Evolutionary conservation across 2,329 filamentous ascomycete genomes (phyloP).

Genomic region (Pseudovirgaria hyperparasitica): DNA sequence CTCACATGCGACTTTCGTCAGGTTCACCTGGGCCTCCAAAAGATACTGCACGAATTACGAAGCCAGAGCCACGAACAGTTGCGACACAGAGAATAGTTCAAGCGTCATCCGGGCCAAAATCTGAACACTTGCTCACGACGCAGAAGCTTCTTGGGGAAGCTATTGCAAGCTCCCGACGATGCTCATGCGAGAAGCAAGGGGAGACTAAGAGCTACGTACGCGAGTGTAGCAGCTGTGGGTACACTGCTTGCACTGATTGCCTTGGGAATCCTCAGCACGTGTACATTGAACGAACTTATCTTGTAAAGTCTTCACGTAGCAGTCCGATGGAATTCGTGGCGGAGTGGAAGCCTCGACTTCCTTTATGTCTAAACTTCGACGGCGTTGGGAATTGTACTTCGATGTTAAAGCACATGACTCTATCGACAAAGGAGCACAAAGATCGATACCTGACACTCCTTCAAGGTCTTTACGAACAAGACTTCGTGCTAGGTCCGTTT

Average conservation of each 20-base stretch:
- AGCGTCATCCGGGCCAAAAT: not conserved
- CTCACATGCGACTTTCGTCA: too few relatives aligned
- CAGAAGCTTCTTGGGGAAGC: too few relatives aligned
- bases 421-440: too few relatives aligned
- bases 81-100: not conserved
- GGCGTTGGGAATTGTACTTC: too few relatives aligned
- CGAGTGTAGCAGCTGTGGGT: slow-evolving; percentile 37
- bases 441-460: too few relatives aligned
- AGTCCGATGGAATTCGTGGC: slow-evolving; percentile 33
- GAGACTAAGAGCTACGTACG: slow-evolving; percentile 29
- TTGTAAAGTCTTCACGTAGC: slow-evolving; percentile 15
- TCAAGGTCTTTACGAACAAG: slow-evolving; percentile 4
- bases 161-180: slow-evolving; percentile 32
- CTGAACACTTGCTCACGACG: slow-evolving; percentile 9
- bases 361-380: slow-evolving; percentile 10
- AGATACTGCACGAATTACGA: slow-evolving; percentile 4
- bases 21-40: slow-evolving; percentile 6
- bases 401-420: too few relatives aligned
- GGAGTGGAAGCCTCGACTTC: slow-evolving; percentile 20
- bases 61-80: not conserved
- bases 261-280: slow-evolving; percentile 40
- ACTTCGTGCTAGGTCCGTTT: slow-evolving; percentile 11
- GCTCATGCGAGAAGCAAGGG: slow-evolving; percentile 42
- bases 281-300: slow-evolving; percentile 17
- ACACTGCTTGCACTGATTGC: slow-evolving; percentile 43